These are phyloP conservation scores for Dictyostelium discoideum DNA, from an alignment of 78 protist species.

Conservation along the genomic window DNA sequence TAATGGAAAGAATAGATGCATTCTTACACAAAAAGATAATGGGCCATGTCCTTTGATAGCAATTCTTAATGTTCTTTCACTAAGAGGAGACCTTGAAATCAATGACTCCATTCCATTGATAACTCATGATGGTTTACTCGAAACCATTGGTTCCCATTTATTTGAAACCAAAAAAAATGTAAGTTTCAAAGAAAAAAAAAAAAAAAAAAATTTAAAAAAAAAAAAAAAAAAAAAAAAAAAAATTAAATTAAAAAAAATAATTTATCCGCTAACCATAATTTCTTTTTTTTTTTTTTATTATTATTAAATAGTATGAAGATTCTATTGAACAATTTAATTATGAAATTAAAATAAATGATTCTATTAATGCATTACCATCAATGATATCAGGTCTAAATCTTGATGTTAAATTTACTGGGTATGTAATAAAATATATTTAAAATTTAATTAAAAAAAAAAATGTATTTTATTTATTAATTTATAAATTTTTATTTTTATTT, in stretches of 20 bases:
- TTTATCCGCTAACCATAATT: too few relatives aligned
- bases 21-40: conserved; percentile 72
- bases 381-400: conserved; percentile 40
- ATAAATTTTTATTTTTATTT: too few relatives aligned
- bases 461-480: neutral
- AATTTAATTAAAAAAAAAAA: too few relatives aligned
- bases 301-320: conserved; percentile 34
- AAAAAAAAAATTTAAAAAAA: neutral
- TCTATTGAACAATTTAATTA: conserved; percentile 35
- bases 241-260: neutral
- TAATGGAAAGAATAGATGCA: conserved; percentile 15
- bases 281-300: neutral
- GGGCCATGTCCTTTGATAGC: conserved; percentile 87
- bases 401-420: conserved; percentile 69
- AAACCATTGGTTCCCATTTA: conserved; percentile 45
- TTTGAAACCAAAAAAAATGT: conserved; percentile 42
- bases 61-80: conserved; percentile 33
- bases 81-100: conserved; percentile 33
- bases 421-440: neutral
- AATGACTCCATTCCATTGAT: conserved; percentile 6
- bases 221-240: neutral
- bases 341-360: conserved; percentile 64
- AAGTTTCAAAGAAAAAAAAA: neutral
- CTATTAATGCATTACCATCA: conserved; percentile 66
- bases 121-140: conserved; percentile 29